phyloP scores from a whole-genome alignment of 306 rosid genomes.

The Rosa multiflora region DNA sequence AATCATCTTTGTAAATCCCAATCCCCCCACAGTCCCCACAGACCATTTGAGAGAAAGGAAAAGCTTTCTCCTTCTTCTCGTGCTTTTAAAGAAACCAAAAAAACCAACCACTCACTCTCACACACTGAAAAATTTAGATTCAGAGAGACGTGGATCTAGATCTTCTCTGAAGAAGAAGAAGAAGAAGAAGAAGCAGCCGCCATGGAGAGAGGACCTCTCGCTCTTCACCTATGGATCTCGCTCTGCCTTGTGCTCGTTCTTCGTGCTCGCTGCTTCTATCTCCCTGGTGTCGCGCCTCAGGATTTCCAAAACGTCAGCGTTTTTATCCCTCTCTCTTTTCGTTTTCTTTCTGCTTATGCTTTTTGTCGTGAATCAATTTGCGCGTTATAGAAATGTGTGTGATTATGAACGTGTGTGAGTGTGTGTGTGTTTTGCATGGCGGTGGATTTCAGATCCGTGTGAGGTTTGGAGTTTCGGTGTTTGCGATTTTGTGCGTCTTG shows the following conservation, averaged over 20 bases:
- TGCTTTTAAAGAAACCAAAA: slow-evolving; percentile 23
- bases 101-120: background rate
- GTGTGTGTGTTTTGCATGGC: slow-evolving; percentile 11
- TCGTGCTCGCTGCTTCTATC: slow-evolving; percentile 58
- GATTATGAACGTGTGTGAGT: background rate
- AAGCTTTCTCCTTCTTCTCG: slow-evolving; percentile 14
- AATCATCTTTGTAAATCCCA: slow-evolving; percentile 25
- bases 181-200: slow-evolving; percentile 18
- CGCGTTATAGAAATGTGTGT: background rate
- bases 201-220: slow-evolving; percentile 64
- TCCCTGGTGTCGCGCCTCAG: slow-evolving; percentile 83
- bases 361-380: background rate
- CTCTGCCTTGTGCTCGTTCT: slow-evolving; percentile 42
- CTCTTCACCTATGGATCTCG: slow-evolving; percentile 57
- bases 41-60: background rate
- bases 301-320: slow-evolving; percentile 60
- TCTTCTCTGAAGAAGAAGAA: slow-evolving; percentile 15
- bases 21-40: background rate
- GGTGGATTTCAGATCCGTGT: slow-evolving; percentile 22
- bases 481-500: background rate
- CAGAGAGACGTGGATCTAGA: slow-evolving; percentile 26
- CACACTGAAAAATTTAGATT: background rate
- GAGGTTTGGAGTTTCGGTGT: background rate
- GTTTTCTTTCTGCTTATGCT: background rate
- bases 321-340: background rate